Conservation (phyloP, 106 monocot genomes). For the Dendrobium nobile region DNA sequence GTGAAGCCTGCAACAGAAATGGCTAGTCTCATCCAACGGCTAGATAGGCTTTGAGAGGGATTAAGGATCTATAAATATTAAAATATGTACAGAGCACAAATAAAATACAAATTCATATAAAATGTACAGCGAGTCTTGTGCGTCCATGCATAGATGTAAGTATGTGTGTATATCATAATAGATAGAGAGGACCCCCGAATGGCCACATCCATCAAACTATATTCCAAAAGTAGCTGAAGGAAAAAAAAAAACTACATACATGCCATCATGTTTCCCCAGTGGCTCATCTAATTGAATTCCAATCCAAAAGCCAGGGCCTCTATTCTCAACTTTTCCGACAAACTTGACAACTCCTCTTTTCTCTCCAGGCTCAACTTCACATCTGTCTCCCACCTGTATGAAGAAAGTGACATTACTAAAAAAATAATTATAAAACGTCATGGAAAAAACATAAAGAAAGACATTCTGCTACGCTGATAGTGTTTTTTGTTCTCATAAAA, state of each 20-base stretch:
- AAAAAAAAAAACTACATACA: slow-evolving; percentile 34
- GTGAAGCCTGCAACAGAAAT: not conserved
- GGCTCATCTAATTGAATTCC: slow-evolving; percentile 96
- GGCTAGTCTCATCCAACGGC: not conserved
- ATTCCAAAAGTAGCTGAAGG: not conserved
- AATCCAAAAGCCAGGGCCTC: slow-evolving; percentile 87
- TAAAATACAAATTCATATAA: not conserved
- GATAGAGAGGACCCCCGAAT: not conserved
- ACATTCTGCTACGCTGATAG: not conserved
- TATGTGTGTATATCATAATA: slow-evolving; percentile 4
- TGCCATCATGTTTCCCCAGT: slow-evolving; percentile 92
- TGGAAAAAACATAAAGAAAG: not conserved
- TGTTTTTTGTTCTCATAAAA: not conserved
- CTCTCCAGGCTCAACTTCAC: slow-evolving; percentile 86
- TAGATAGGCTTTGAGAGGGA: not conserved
- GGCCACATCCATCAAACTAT: not conserved
- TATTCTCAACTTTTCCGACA: slow-evolving; percentile 80
- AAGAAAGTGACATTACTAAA: not conserved
- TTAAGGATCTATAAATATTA: not conserved
- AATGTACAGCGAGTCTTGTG: not conserved
- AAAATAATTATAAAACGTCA: not conserved
- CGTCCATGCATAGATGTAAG: not conserved
- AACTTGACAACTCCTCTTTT: slow-evolving; percentile 88
- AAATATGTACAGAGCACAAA: not conserved
- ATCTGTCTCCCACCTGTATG: slow-evolving; percentile 77